phyloP scores from a whole-genome alignment of 306 rosid genomes.

The Leucaena leucocephala region DNA sequence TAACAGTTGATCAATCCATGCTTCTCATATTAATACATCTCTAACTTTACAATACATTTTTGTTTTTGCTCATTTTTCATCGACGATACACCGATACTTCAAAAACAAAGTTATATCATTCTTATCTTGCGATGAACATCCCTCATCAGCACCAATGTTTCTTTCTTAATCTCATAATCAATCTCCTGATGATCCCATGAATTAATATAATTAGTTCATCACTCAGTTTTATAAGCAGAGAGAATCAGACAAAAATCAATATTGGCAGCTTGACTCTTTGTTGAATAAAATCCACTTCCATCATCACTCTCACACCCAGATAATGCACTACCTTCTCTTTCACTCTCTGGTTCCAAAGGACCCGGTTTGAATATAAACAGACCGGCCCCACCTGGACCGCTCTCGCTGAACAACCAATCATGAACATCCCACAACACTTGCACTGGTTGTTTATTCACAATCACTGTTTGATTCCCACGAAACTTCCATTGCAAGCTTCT shows the following conservation, averaged over 20 bases:
- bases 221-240: constrained; percentile 71
- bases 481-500: constrained; percentile 92
- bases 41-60: constrained; percentile 24
- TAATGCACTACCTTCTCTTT: constrained; percentile 54
- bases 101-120: not conserved
- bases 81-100: not conserved
- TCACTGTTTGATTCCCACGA: constrained; percentile 77
- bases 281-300: constrained; percentile 65
- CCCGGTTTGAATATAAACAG: constrained; percentile 82
- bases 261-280: constrained; percentile 42
- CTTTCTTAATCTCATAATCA: not conserved
- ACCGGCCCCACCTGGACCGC: constrained; percentile 68
- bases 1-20: not conserved
- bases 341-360: constrained; percentile 51
- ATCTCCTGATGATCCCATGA: not conserved
- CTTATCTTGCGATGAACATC: not conserved
- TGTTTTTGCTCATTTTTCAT: constrained; percentile 15
- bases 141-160: not conserved
- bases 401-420: constrained; percentile 72
- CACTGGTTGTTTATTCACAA: constrained; percentile 63
- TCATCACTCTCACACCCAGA: constrained; percentile 59
- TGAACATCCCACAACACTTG: constrained; percentile 88
- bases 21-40: constrained; percentile 20
- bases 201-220: not conserved
- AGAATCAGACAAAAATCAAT: constrained; percentile 66